Evolutionary conservation across 805 yeast species (phyloP).

Genomic region (Cyberlindnera amylophila): DNA sequence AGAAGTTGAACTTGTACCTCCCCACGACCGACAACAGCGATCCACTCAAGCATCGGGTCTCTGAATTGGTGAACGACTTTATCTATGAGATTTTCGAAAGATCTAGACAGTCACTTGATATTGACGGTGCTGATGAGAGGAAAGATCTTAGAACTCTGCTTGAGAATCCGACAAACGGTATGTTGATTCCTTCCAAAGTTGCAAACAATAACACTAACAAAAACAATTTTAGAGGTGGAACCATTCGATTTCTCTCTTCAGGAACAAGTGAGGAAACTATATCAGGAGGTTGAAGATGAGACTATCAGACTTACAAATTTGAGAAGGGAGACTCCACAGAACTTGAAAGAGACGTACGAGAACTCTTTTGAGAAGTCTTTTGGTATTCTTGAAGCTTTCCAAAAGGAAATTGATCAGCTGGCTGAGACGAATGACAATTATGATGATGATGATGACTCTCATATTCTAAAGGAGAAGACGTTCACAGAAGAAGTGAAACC

Average conservation of each 20-base stretch:
- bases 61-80: conserved; percentile 40
- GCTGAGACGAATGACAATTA: conserved; percentile 6
- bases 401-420: conserved; percentile 24
- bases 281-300: conserved; percentile 58
- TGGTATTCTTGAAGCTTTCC: conserved; percentile 27
- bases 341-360: conserved; percentile 36
- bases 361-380: conserved; percentile 32
- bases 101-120: conserved; percentile 46
- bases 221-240: conserved; percentile 43
- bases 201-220: conserved; percentile 10
- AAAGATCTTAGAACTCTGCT: conserved; percentile 23
- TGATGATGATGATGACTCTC: conserved; percentile 5
- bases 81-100: conserved; percentile 55
- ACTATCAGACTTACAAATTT: conserved; percentile 54
- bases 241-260: conserved; percentile 69
- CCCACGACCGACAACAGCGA: conserved; percentile 39
- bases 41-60: conserved; percentile 43
- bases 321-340: conserved; percentile 49
- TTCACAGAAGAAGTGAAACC: conserved; percentile 7
- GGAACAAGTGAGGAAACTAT: conserved; percentile 50
- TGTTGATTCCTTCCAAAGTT: conserved; percentile 6
- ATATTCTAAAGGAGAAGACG: conserved; percentile 1
- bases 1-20: conserved; percentile 46
- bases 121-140: conserved; percentile 47
- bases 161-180: conserved; percentile 23